Evolutionary conservation across 345 rosid genomes (phyloP).

Genomic region (Populus pruinosa): DNA sequence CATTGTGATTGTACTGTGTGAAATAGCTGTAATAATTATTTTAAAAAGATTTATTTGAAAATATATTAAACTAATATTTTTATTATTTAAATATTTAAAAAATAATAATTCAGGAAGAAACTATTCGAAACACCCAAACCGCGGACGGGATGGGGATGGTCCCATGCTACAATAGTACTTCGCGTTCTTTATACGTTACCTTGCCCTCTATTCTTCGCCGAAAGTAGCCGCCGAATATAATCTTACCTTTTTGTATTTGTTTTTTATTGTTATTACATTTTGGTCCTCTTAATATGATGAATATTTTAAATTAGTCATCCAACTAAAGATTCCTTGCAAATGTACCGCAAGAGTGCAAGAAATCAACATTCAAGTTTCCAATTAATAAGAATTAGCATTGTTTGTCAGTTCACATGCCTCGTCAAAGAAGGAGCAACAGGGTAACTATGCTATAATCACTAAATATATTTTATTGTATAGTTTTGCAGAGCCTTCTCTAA

Average conservation of each 20-base stretch:
- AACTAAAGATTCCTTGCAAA: not conserved
- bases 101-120: too few species aligned
- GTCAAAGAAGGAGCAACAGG: too few species aligned
- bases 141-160: not conserved
- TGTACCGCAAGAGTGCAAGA: not conserved
- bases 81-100: too few species aligned
- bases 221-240: conserved; percentile 36
- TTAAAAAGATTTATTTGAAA: too few species aligned
- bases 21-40: not conserved
- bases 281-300: not conserved
- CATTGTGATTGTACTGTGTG: conserved; percentile 2
- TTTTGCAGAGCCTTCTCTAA: too few species aligned
- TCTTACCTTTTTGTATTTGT: not conserved
- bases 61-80: too few species aligned
- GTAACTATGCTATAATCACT: too few species aligned
- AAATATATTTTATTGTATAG: too few species aligned
- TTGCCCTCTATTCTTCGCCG: conserved; percentile 24
- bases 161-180: conserved; percentile 26
- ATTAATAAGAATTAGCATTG: too few species aligned
- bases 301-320: not conserved
- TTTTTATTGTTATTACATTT: not conserved
- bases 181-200: conserved; percentile 33
- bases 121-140: too few species aligned
- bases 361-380: too few species aligned
- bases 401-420: too few species aligned